Conservation (phyloP, 2,329 filamentous ascomycete genomes). For the Sodiomyces alkalinus region DNA sequence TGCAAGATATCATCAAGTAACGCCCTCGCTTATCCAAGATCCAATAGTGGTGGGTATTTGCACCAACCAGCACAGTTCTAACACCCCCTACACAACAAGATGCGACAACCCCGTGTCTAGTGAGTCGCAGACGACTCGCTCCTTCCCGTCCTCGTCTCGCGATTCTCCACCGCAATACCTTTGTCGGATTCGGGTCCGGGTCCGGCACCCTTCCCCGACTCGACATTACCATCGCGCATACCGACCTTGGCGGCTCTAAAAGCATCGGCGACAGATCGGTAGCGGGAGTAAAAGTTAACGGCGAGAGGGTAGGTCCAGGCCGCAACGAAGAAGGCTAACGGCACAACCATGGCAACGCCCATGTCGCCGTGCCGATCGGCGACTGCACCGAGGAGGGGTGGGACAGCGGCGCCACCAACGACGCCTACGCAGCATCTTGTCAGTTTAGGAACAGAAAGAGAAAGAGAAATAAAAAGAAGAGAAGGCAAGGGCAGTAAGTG, state of each 20-base stretch:
- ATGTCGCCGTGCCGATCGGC: conserved; percentile 35
- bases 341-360: conserved; percentile 50
- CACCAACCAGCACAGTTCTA: too few relatives aligned
- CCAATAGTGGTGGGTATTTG: too few relatives aligned
- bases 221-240: conserved; percentile 12
- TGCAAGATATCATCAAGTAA: too few relatives aligned
- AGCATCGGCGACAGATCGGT: conserved; percentile 46
- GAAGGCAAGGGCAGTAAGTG: neutral
- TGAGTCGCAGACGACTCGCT: too few relatives aligned
- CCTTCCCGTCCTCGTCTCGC: too few relatives aligned
- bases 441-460: conserved; percentile 5
- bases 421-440: conserved; percentile 44
- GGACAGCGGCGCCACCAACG: conserved; percentile 57
- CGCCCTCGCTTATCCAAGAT: too few relatives aligned
- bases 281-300: conserved; percentile 52
- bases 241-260: conserved; percentile 31
- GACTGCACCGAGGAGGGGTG: conserved; percentile 53
- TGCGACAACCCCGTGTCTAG: too few relatives aligned
- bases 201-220: conserved; percentile 10
- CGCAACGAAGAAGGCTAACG: conserved; percentile 41
- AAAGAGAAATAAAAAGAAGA: conserved; percentile 4
- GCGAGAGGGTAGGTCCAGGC: conserved; percentile 41
- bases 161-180: too few relatives aligned
- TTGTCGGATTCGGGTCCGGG: too few relatives aligned
- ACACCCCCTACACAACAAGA: too few relatives aligned